Conservation (phyloP, 169 alveolate genomes). For the Eimeria acervulina region DNA sequence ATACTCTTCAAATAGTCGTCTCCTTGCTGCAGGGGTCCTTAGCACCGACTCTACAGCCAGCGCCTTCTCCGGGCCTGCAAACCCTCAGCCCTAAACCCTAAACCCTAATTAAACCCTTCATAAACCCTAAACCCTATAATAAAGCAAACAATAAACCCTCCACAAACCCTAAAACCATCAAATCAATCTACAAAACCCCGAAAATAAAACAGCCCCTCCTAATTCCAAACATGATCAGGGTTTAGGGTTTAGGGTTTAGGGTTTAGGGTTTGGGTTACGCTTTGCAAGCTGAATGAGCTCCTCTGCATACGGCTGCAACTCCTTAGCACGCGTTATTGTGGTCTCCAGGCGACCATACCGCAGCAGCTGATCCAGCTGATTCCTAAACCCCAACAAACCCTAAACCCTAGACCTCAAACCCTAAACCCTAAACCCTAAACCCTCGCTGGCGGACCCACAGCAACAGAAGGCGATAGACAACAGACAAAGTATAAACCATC, state of each 20-base stretch:
- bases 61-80: conserved; percentile 72
- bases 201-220: too few species aligned
- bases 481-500: too few species aligned
- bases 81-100: conserved; percentile 34
- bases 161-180: background rate
- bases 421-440: too few species aligned
- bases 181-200: too few species aligned
- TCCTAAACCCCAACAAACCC: conserved; percentile 28
- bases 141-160: background rate
- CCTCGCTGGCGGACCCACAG: too few species aligned
- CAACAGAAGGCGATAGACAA: too few species aligned
- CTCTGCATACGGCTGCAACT: conserved; percentile 94
- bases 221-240: background rate
- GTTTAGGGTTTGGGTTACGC: conserved; percentile 62
- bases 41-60: conserved; percentile 90
- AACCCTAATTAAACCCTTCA: conserved; percentile 15
- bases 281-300: conserved; percentile 92
- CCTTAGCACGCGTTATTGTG: conserved; percentile 92
- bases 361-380: conserved; percentile 89
- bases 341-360: conserved; percentile 91
- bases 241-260: conserved; percentile 51
- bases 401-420: too few species aligned
- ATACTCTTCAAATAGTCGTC: conserved; percentile 90
- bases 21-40: conserved; percentile 92
- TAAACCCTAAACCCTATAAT: conserved; percentile 32